Evolutionary conservation across 2,329 filamentous ascomycete species (phyloP).

Genomic region (Xylaria hypoxylon): DNA sequence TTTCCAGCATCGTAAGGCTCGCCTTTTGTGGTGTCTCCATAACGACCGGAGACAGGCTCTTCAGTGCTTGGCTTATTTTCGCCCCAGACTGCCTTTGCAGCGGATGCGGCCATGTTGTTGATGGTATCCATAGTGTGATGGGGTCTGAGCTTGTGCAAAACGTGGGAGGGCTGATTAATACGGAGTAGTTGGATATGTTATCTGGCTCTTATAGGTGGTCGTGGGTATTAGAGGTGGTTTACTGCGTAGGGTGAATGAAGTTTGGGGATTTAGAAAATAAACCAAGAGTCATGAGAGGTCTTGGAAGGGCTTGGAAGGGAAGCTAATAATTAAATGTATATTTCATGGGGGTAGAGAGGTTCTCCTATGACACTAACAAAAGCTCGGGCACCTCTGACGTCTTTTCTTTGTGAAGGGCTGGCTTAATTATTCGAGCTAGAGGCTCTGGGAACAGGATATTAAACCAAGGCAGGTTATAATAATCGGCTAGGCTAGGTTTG

Average conservation of each 20-base stretch:
- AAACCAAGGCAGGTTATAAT: no score
- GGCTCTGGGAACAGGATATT: no score
- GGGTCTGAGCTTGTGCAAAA: neutral
- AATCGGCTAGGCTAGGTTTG: neutral
- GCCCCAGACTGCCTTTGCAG: constrained; percentile 63
- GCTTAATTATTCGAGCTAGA: neutral
- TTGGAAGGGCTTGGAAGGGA: constrained; percentile 1
- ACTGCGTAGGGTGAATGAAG: neutral
- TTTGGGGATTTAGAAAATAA: constrained; percentile 9
- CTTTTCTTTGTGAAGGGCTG: constrained; percentile 26
- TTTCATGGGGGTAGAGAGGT: neutral
- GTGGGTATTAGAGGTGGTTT: neutral
- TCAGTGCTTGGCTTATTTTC: constrained; percentile 51
- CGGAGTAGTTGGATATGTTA: neutral
- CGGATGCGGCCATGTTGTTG: constrained; percentile 64
- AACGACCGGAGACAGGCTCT: constrained; percentile 79
- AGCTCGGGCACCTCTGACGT: constrained; percentile 36
- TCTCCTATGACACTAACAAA: neutral
- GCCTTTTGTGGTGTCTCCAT: constrained; percentile 73
- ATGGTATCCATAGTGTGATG: constrained; percentile 69
- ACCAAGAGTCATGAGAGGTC: no score
- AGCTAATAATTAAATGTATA: constrained; percentile 20
- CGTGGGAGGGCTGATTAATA: neutral
- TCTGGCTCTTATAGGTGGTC: neutral
- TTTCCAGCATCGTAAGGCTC: constrained; percentile 87